phyloP scores from a whole-genome alignment of 2,329 filamentous ascomycete genomes.

The Colletotrichum cordylinicola region DNA sequence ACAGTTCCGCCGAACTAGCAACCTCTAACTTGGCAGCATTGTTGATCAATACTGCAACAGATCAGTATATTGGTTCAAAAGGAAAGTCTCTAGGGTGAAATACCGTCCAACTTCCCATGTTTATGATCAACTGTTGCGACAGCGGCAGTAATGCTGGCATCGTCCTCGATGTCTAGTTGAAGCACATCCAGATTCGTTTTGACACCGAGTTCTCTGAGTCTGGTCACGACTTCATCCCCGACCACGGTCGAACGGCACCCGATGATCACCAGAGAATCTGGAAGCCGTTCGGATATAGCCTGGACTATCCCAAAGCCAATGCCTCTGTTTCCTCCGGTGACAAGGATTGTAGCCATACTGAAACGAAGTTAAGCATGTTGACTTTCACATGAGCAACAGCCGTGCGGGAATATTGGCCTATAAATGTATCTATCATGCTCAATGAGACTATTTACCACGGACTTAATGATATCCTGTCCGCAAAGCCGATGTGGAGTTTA shows the following conservation, averaged over 20 bases:
- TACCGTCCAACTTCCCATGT: background rate
- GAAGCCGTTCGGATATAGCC: background rate
- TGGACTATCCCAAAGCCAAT: background rate
- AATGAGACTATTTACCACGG: background rate
- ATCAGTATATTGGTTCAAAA: background rate
- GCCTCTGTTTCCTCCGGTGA: background rate
- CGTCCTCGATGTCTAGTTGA: background rate
- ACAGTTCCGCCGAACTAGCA: background rate
- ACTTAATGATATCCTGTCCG: background rate
- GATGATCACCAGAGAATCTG: background rate
- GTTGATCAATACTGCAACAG: background rate
- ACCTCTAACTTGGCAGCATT: background rate
- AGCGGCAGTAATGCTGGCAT: background rate
- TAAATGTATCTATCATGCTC: background rate
- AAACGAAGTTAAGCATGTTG: background rate
- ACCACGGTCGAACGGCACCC: background rate
- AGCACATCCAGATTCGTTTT: background rate
- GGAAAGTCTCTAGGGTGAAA: background rate
- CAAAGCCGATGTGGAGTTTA: background rate
- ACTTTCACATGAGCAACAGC: background rate
- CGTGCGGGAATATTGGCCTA: background rate
- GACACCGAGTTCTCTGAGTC: background rate
- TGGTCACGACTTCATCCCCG: background rate
- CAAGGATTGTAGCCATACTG: background rate
- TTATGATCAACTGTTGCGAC: background rate